phyloP scores from a whole-genome alignment of 306 rosid genomes.

The Cyclanthera cordifolia region DNA sequence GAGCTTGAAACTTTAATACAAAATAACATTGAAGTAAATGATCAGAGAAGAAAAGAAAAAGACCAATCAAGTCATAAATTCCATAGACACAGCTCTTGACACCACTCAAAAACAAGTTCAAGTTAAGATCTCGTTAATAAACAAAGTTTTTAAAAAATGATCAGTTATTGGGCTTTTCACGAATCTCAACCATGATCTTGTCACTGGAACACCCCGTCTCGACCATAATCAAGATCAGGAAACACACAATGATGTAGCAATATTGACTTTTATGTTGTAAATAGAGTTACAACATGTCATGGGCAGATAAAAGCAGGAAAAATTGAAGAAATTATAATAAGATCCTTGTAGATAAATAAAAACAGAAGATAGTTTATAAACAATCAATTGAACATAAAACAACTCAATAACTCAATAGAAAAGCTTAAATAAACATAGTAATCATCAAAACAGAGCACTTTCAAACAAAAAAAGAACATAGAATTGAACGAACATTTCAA shows the following conservation, averaged over 20 bases:
- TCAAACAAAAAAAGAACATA: background rate
- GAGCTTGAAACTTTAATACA: background rate
- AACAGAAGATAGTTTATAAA: background rate
- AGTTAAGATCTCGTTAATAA: background rate
- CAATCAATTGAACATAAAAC: background rate
- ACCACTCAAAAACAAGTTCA: no score
- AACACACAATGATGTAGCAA: background rate
- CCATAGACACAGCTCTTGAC: no score
- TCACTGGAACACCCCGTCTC: background rate
- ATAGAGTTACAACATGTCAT: background rate
- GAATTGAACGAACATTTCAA: background rate
- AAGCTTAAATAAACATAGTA: background rate
- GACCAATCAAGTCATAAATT: no score
- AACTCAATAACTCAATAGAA: background rate
- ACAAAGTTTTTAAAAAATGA: background rate
- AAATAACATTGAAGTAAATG: background rate
- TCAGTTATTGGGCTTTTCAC: background rate
- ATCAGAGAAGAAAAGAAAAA: background rate
- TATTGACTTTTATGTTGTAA: background rate
- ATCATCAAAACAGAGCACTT: background rate
- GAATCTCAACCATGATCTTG: background rate
- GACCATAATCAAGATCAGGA: background rate
- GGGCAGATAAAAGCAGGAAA: background rate
- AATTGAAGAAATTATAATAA: background rate
- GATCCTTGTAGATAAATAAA: background rate